Base-by-base conservation (phyloP, 73 alveolate genomes). In the Paramecium sonneborni region DNA sequence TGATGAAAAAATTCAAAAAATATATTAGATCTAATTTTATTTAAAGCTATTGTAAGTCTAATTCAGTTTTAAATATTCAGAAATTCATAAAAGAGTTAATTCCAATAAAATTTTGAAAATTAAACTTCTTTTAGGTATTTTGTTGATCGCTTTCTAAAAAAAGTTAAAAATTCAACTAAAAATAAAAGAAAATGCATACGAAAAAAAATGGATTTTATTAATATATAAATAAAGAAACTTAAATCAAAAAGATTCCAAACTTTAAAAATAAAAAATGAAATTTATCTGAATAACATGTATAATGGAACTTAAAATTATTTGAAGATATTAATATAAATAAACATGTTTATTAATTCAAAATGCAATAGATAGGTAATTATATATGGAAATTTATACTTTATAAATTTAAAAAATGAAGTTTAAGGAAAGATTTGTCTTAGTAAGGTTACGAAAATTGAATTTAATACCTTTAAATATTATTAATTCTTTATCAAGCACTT, bases 291-390 rank as follows among this genome's bases (percentile, higher is more conserved):
- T 20, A 38, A 11, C 41, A 79, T 23, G 90, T 41, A 12, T 79
- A 79, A 46, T 79, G 76, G 90, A 79, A 79, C 24, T 43, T 79
- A 12, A 79, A 79, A 24, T 18, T 79, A 79, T 79, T 79, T 79
- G 69, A 79, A 41, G 90, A 76, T 8, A 9, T 23, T 0, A 41
- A 43, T 39, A 14, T 79, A 8, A 43, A 44, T 23, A 79, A 37
- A 46, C 15, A 41, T 44, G 4, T 10, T 37, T 35, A 8, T 62
- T 62, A 5, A 15, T 3, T 34, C 10, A 15, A n/a, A n/a, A 52
- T 52, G n/a, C 18, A 11, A 15, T 37, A 74, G 87, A 4, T 32
- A 74, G 7, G 32, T 18, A 10, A 23, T 79, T 6, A 20, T 79
- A 6, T 79, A 79, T 79, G n/a, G 11, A 41, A 76, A 79, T 39